Evolutionary conservation across 345 rosid species (phyloP), one percentile per base, ranked within the genome.

Genomic region (Trapa incisa): DNA sequence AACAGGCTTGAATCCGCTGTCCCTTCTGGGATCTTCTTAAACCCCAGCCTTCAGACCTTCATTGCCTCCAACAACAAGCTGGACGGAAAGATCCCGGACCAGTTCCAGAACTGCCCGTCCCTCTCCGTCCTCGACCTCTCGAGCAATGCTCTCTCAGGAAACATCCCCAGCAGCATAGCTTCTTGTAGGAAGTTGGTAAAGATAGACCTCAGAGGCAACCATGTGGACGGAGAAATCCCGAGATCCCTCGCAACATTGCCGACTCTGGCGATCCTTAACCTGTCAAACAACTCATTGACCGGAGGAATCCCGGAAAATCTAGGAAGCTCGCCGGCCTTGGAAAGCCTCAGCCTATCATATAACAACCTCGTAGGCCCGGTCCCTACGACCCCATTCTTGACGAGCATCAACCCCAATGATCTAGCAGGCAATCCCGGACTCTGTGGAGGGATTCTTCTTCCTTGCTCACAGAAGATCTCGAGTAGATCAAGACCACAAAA

Each of bases 61-160:
- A 70, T 86, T 15, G 96, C 87, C 67, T 85, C 98, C 36, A 79
- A 80, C 75, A 89, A 92, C 85, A 77, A 70, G 77, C 76, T 92
- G 64, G 56, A 57, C 43, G 98, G 96, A 53, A 76, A 77, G 57
- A 76, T 89, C 39, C 97, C 97, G 0, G 75, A 84, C 78, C 83
- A 85, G 77, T 84, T 86, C 76, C 98, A 88, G 72, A 89, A 81
- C 71, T 83, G 87, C 65, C 96, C 87, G 12, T 88, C 91, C 39
- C 83, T 92, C 45, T 78, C 90, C 0, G 77, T 81, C 67, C 90
- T 92, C 14, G 94, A 92, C 53, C 92, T 92, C 65, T 88, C 98
- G 37, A 80, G 77, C 85, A 92, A 92, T 78, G 75, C 70, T 57
- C 82, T 92, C 65, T 77, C 88, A 3, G 88, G 98, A 61, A 75